Evolutionary conservation across 352 stramenopile species (phyloP).

Genomic region (Pythium volutum): DNA sequence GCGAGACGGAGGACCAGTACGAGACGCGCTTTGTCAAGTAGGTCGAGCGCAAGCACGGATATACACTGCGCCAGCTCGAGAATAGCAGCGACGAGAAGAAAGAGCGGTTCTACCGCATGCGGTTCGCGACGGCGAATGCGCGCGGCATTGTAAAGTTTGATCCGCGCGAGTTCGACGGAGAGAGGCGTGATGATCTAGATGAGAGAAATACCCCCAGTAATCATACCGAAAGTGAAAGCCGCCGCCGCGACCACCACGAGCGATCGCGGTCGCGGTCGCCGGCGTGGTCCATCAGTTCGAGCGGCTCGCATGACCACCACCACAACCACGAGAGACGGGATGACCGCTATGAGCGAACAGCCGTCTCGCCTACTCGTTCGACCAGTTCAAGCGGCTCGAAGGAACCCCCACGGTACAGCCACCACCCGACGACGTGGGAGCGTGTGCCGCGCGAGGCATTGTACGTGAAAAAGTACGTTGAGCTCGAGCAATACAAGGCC

Average conservation of each 20-base stretch:
- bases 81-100: neutral
- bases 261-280: neutral
- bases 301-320: neutral
- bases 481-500: slow-evolving; percentile 10
- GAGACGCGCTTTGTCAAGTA: slow-evolving; percentile 21
- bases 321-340: too few relatives aligned
- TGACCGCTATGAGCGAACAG: too few relatives aligned
- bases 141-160: neutral
- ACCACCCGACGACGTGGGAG: neutral
- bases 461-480: slow-evolving; percentile 15
- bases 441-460: neutral
- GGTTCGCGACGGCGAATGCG: slow-evolving; percentile 9
- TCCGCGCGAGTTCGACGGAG: neutral
- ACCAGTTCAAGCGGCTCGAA: neutral
- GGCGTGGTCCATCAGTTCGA: neutral
- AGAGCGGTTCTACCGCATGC: slow-evolving; percentile 18
- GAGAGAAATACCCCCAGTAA: neutral
- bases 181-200: neutral
- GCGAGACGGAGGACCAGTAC: slow-evolving; percentile 15
- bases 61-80: neutral
- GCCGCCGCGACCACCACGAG: neutral
- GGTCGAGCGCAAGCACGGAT: neutral
- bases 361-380: neutral
- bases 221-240: too few relatives aligned
- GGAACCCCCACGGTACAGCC: neutral